Base-by-base conservation (phyloP, 345 rosid genomes). In the Eucalyptus cladocalyx region DNA sequence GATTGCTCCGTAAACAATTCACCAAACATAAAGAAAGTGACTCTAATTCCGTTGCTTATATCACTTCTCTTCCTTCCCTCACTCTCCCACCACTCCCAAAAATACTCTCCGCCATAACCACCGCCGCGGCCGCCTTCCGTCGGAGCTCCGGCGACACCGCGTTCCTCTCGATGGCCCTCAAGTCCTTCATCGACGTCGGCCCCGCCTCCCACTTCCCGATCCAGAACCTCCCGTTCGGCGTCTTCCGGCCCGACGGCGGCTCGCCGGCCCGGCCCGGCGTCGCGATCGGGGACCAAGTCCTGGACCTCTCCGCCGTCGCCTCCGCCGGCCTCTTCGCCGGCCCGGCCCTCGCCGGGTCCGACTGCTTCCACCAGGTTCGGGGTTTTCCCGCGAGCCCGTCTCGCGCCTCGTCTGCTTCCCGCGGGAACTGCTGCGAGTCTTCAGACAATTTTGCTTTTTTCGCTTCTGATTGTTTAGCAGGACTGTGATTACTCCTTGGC, bases 171-270 rank as follows among this genome's bases (percentile, higher is more conserved):
- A 89, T 89, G 99, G 96, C 95, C 45, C 92, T 93, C 92, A 93
- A 93, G 87, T 96, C 98, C 32, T 98, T 98, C 92, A 37, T 97
- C 86, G 90, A 94, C 86, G 97, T 96, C 81, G 87, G 89, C 47
- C 92, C 95, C 18, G 95, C 91, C 87, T 97, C 97, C 30, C 99
- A 98, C 92, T 98, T 97, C 92, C 97, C 99, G 47, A 96, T 97
- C 92, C 99, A 98, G 91, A 98, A 98, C 94, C 97, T 98, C 30
- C 99, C 99, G 6, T 96, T 91, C 83, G 99, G 99, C 26, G 98
- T 95, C 28, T 98, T 97, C 97, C 94, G 93, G 93, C 95, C 94
- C 40, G 90, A 92, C 9, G 88, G 94, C 23, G 88, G 87, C 88
- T 94, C 94, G 12, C n/a, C 91, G 32, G 92, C 97, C 8, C 96